A percentile compares a stretch with the other conserved stretches of the same genome.
phyloP scores from a whole-genome alignment of 23 red algal species.

The Chondrus crispus region DNA sequence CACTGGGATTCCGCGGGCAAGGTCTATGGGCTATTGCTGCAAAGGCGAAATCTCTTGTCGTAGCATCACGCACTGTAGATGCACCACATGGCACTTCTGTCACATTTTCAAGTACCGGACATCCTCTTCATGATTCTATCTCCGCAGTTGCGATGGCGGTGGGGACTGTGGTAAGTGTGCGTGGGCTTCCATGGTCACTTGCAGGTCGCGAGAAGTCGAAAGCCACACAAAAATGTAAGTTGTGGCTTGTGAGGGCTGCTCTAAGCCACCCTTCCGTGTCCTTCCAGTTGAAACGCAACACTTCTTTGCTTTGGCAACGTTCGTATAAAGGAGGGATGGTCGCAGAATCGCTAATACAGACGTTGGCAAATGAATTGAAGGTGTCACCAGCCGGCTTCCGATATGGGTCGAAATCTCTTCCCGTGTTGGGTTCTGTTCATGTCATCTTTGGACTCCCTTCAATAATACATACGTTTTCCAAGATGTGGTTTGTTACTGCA shows the following conservation, averaged over 20 bases:
- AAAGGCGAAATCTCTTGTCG: constrained; percentile 3
- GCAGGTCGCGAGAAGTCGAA: neutral
- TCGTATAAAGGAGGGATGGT: neutral
- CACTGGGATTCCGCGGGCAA: constrained; percentile 84
- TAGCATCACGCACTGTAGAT: neutral
- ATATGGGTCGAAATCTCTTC: constrained; percentile 6
- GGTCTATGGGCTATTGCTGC: constrained; percentile 68
- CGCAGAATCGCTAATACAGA: neutral
- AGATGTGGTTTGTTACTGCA: constrained; percentile 18
- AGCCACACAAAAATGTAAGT: constrained; percentile 10
- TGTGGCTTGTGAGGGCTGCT: constrained; percentile 5
- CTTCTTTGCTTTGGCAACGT: neutral
- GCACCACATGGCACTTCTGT: neutral
- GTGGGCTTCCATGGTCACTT: constrained; percentile 17
- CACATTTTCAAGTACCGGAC: constrained; percentile 5
- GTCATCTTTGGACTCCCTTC: constrained; percentile 18
- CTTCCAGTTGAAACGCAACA: neutral
- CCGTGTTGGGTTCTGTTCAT: neutral
- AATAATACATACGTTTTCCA: constrained; percentile 18
- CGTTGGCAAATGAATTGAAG: neutral
- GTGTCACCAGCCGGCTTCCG: constrained; percentile 17
- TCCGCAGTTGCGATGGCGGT: neutral
- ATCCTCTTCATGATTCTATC: neutral
- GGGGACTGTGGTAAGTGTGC: constrained; percentile 55
- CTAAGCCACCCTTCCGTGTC: constrained; percentile 15